Conservation (phyloP, 306 rosid genomes). For the Albizia julibrissin region DNA sequence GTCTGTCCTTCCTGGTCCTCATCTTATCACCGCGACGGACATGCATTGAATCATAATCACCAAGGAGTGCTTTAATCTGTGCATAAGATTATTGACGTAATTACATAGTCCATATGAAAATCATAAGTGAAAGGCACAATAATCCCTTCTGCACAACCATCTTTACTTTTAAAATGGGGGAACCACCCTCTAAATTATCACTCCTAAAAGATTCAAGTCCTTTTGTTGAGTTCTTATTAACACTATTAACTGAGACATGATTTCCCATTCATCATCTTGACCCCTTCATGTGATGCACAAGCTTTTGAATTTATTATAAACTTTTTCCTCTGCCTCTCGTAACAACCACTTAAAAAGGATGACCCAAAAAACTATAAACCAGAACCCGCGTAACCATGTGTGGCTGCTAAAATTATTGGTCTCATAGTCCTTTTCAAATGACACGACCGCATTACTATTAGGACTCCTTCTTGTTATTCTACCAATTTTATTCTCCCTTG, state of each 20-base stretch:
- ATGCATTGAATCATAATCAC: constrained; percentile 84
- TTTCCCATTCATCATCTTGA: neutral
- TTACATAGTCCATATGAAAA: constrained; percentile 9
- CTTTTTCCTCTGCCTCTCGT: too few relatives aligned
- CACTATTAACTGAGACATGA: neutral
- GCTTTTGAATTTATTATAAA: neutral
- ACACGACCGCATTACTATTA: too few relatives aligned
- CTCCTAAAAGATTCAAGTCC: neutral
- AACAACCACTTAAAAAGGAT: too few relatives aligned
- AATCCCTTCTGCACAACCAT: neutral
- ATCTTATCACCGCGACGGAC: constrained; percentile 98
- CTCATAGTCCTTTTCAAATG: too few relatives aligned
- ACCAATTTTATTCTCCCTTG: too few relatives aligned
- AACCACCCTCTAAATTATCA: neutral
- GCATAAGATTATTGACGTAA: constrained; percentile 12
- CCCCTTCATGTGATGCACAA: neutral
- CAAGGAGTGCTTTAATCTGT: constrained; percentile 62
- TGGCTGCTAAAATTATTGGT: too few relatives aligned
- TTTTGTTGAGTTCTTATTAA: neutral
- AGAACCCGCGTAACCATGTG: too few relatives aligned
- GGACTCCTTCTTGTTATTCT: too few relatives aligned
- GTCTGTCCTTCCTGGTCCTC: constrained; percentile 87
- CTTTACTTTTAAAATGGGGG: neutral
- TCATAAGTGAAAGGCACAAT: neutral
- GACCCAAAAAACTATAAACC: too few relatives aligned